Evolutionary conservation across 371 early-diverging fungal species (phyloP).

Genomic region (Phascolomyces articulosus): DNA sequence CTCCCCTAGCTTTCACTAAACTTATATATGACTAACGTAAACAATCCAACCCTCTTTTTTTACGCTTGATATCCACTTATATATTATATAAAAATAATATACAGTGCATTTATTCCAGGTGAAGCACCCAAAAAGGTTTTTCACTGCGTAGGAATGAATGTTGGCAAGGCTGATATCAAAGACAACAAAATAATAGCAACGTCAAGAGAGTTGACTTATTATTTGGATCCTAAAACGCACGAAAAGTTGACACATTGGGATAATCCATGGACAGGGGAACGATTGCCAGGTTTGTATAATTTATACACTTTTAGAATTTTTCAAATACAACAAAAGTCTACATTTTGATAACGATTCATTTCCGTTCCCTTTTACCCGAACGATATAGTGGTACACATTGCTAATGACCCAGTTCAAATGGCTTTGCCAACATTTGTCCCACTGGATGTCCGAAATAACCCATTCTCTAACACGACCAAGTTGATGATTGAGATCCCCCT

Average conservation of each 20-base stretch:
- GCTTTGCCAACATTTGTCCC: slow-evolving; percentile 30
- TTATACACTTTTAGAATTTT: too few species aligned
- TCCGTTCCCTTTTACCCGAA: too few species aligned
- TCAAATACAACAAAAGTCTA: too few species aligned
- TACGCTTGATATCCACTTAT: too few species aligned
- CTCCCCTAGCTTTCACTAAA: too few species aligned
- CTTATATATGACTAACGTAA: too few species aligned
- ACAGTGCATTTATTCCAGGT: slow-evolving; percentile 33
- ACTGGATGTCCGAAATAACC: slow-evolving; percentile 23
- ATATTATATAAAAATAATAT: background rate
- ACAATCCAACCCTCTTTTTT: too few species aligned
- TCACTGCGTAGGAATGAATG: slow-evolving; percentile 41
- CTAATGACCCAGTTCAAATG: slow-evolving; percentile 48
- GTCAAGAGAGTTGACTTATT: slow-evolving; percentile 39
- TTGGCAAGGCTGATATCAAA: slow-evolving; percentile 31
- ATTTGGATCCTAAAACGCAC: slow-evolving; percentile 32
- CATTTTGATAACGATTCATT: too few species aligned
- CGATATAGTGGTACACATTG: slow-evolving; percentile 41
- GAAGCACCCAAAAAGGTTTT: slow-evolving; percentile 38
- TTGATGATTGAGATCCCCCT: slow-evolving; percentile 38
- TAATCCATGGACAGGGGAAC: slow-evolving; percentile 43
- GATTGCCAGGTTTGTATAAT: slow-evolving; percentile 27
- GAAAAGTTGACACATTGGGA: slow-evolving; percentile 32
- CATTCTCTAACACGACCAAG: slow-evolving; percentile 15
- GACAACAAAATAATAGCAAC: slow-evolving; percentile 26